Evolutionary conservation across 768 basidiomycete genomes (phyloP), one percentile per base, ranked within the genome.

Genomic region (Cantharellus anzutake): DNA sequence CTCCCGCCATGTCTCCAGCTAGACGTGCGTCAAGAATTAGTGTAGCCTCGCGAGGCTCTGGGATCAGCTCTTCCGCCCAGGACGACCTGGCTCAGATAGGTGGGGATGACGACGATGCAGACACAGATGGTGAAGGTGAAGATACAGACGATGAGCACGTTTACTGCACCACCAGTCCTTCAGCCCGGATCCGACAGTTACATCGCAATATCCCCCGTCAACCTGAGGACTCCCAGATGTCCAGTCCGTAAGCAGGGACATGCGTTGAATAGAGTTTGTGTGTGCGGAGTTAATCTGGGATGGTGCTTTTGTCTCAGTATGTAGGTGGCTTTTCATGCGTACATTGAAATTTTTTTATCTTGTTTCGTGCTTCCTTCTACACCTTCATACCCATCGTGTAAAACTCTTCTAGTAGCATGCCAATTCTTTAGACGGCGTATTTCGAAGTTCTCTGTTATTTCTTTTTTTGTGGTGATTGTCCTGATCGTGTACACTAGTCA

Each of bases 21-120:
- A 7, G 52, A 55, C 7, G 7, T 11, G 35, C 11, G 7, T 7
- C 52, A 11, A 7, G 52, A 37, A 11, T 11, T 11, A 55, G 52
- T 11, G 38, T 37, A 55, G 52, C 14, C 14, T 55, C 52, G 11
- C 11, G 52, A 11, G 11, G 35, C 11, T 11, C 52, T 37, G 7
- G 11, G 11, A 55, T 37, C 7, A 37, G 11, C 35, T 11, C 52
- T 55, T 11, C 14, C 38, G 52, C 35, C 14, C 14, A 37, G 52
- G 11, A 55, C 52, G 52, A 55, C 11, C 52, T 37, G 7, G 52
- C 52, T 7, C 35, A 7, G 52, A 55, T 37, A 37, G 7, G 35
- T 55, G 52, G 68, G 39, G 71, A 69, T 44, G 70, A 69, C 44
- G 74, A 74, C 60, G 68, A 64, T n/a, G 70, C 71, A 2, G 64